Conservation (phyloP, 345 rosid species). For the Eucalyptus rudis region DNA sequence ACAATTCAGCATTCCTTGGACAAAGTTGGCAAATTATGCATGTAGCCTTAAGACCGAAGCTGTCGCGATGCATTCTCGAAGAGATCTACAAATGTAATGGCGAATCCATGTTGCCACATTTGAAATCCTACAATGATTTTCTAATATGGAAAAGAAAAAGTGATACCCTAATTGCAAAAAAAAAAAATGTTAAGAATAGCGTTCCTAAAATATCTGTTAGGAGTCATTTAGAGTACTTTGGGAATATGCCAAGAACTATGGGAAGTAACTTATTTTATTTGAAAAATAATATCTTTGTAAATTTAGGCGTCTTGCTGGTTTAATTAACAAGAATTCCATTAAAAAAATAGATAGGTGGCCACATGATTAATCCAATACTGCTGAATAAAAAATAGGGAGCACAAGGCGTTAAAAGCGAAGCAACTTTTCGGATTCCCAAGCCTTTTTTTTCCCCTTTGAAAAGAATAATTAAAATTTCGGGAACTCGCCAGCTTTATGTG, state of each 20-base stretch:
- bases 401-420: not conserved
- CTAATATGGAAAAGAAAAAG: not conserved
- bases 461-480: not conserved
- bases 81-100: not conserved
- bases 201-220: not conserved
- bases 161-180: not conserved
- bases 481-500: not conserved
- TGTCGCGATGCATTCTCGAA: not conserved
- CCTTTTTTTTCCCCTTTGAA: not conserved
- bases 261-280: not conserved
- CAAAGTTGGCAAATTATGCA: not conserved
- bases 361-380: not conserved
- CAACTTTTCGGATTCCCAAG: not conserved
- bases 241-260: not conserved
- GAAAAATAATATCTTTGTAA: not conserved
- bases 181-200: not conserved
- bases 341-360: not conserved
- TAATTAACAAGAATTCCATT: not conserved
- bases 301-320: not conserved
- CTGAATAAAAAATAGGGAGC: not conserved
- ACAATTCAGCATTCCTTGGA: not conserved
- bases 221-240: not conserved
- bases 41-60: not conserved
- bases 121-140: not conserved
- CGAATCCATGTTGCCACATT: not conserved